A percentile compares a stretch with the other conserved stretches of the same genome.
Evolutionary conservation across 192 early-diverging fungal species (phyloP).

Genomic region (Podila minutissima): DNA sequence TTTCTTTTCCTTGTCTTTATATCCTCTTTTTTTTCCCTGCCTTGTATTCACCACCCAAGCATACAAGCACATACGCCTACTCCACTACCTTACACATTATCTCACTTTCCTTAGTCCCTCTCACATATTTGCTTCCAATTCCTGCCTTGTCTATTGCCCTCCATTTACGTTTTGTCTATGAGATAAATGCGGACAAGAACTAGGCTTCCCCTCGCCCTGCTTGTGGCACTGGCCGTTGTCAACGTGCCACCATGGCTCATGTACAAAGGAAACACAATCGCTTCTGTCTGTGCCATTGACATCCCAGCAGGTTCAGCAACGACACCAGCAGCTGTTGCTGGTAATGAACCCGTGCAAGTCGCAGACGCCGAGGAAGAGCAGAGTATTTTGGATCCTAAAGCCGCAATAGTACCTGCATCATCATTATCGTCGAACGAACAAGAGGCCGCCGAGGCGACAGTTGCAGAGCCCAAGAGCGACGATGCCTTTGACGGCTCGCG

Average conservation of each 20-base stretch:
- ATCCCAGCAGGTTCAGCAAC: neutral
- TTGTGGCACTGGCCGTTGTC: slow-evolving; percentile 4
- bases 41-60: too few relatives aligned
- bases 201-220: slow-evolving; percentile 3
- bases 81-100: neutral
- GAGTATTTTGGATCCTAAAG: too few relatives aligned
- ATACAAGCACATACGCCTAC: too few relatives aligned
- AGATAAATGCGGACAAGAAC: slow-evolving; percentile 6
- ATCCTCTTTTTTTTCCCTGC: neutral
- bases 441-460: too few relatives aligned
- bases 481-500: too few relatives aligned
- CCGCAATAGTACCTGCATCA: too few relatives aligned
- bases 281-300: slow-evolving; percentile 27
- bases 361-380: neutral
- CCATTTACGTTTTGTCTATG: neutral
- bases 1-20: neutral
- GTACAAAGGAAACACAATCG: slow-evolving; percentile 35
- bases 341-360: neutral
- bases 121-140: neutral
- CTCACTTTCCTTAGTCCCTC: neutral
- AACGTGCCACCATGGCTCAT: slow-evolving; percentile 34
- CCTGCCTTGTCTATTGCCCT: neutral
- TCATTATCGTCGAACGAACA: too few relatives aligned
- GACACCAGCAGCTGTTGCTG: too few relatives aligned
- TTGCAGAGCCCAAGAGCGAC: too few relatives aligned